Evolutionary conservation across 148 eudicot genomes (phyloP).

Genomic region (Rhododendron williamsianum): DNA sequence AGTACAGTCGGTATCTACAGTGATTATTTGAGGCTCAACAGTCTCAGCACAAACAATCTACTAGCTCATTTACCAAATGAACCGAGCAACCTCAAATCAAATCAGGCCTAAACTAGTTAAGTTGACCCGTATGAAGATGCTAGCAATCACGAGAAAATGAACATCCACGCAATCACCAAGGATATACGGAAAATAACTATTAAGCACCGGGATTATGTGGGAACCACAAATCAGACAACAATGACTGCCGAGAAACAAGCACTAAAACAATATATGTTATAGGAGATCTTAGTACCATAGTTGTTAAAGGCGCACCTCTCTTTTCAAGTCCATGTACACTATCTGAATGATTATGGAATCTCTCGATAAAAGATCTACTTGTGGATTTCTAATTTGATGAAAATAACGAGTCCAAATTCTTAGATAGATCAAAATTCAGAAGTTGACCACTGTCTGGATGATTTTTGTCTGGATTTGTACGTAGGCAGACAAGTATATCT

Average conservation of each 20-base stretch:
- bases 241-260: background rate
- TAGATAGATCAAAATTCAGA: background rate
- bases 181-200: background rate
- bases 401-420: background rate
- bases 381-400: background rate
- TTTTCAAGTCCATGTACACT: background rate
- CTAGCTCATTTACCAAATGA: background rate
- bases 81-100: background rate
- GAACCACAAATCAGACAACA: background rate
- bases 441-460: constrained; percentile 1
- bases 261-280: background rate
- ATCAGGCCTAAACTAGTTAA: background rate
- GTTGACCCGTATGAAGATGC: background rate
- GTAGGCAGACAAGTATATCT: background rate
- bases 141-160: background rate
- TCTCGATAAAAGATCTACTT: background rate
- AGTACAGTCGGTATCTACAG: background rate
- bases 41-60: background rate
- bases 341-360: background rate
- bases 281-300: background rate
- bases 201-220: background rate
- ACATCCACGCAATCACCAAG: background rate
- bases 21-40: background rate
- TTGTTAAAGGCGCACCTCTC: background rate
- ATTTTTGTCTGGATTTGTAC: background rate